Conservation (phyloP, 345 rosid species). For the Sonneratia caseolaris region DNA sequence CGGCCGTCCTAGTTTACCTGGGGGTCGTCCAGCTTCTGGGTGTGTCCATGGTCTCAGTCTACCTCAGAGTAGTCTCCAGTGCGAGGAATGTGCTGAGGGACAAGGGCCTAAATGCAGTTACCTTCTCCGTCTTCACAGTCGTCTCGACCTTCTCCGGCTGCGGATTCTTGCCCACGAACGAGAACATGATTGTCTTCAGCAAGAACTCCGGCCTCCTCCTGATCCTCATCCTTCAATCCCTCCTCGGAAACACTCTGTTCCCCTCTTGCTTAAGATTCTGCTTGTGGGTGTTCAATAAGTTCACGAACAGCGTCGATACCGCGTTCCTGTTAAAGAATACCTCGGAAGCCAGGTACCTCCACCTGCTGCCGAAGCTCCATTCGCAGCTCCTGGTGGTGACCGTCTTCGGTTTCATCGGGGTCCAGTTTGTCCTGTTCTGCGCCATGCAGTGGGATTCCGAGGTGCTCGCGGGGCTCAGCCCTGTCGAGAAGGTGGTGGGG, state of each 20-base stretch:
- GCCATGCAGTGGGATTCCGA: slow-evolving; percentile 44
- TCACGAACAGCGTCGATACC: slow-evolving; percentile 21
- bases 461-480: slow-evolving; percentile 25
- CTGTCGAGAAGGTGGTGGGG: slow-evolving; percentile 34
- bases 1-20: slow-evolving; percentile 35
- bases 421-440: slow-evolving; percentile 29
- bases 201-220: slow-evolving; percentile 46
- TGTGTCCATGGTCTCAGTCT: slow-evolving; percentile 19
- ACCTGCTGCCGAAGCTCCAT: slow-evolving; percentile 26
- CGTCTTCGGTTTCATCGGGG: slow-evolving; percentile 27
- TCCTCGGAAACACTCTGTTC: slow-evolving; percentile 52
- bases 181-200: slow-evolving; percentile 53
- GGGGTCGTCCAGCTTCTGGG: slow-evolving; percentile 27
- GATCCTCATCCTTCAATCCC: slow-evolving; percentile 36
- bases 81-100: slow-evolving; percentile 28
- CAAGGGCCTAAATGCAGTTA: slow-evolving; percentile 24
- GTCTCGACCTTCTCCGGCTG: slow-evolving; percentile 49
- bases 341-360: slow-evolving; percentile 29
- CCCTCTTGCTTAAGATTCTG: slow-evolving; percentile 29
- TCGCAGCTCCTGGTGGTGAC: slow-evolving; percentile 26
- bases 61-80: slow-evolving; percentile 19
- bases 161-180: slow-evolving; percentile 65
- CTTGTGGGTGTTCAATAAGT: slow-evolving; percentile 31
- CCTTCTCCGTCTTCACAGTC: slow-evolving; percentile 46
- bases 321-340: slow-evolving; percentile 30